A percentile compares a stretch with the other conserved stretches of the same genome.
These are phyloP conservation scores for Globisporangium paroecandrum DNA, from an alignment of 352 stramenopile species.

Conservation along the genomic window DNA sequence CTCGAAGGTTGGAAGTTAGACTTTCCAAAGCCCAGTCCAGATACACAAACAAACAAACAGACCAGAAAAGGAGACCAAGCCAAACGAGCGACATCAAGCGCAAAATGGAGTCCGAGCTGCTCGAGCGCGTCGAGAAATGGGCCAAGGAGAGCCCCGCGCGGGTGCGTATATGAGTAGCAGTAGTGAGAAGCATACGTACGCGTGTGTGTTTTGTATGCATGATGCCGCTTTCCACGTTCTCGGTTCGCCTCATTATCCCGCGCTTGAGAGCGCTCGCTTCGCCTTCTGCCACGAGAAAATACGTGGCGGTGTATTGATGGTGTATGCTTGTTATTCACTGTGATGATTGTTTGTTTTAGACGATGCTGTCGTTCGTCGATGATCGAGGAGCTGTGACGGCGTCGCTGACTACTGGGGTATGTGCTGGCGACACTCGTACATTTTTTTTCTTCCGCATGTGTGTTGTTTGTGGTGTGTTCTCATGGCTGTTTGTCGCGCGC, in stretches of 20 bases:
- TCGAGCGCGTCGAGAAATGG: constrained; percentile 74
- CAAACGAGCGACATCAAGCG: background rate
- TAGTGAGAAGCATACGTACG: background rate
- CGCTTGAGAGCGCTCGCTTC: background rate
- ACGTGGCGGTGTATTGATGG: background rate
- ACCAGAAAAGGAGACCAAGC: background rate
- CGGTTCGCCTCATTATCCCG: background rate
- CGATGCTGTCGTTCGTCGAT: constrained; percentile 76
- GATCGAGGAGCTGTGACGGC: constrained; percentile 53
- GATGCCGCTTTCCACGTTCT: background rate
- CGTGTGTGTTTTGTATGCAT: background rate
- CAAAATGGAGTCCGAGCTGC: constrained; percentile 67
- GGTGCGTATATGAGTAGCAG: constrained; percentile 23
- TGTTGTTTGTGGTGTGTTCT: constrained; percentile 4
- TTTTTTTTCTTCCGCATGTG: background rate
- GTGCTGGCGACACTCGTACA: background rate
- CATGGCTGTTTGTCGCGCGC: background rate
- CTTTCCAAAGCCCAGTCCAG: background rate
- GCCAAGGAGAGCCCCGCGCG: constrained; percentile 62
- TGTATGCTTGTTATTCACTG: background rate
- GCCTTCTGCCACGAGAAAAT: too few relatives aligned
- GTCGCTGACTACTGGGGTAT: constrained; percentile 57
- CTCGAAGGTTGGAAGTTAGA: background rate
- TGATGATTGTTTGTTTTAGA: constrained; percentile 26
- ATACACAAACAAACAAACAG: background rate